Conservation (phyloP, 495 filamentous ascomycete genomes). For the Cenococcum geophilum region DNA sequence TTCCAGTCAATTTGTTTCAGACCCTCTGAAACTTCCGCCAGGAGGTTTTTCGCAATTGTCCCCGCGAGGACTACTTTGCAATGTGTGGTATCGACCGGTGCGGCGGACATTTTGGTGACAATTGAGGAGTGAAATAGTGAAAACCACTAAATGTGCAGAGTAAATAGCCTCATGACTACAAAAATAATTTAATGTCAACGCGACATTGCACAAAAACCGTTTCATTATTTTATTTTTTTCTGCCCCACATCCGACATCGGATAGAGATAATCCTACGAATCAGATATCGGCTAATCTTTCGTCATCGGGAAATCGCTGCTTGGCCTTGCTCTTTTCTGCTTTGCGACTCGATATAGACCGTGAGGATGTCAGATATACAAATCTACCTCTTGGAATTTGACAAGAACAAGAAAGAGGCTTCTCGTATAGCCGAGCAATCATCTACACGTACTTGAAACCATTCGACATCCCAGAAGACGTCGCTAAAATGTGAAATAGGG, state of each 20-base stretch:
- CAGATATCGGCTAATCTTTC: slow-evolving; percentile 7
- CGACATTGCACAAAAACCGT: not conserved
- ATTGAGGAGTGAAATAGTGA: not conserved
- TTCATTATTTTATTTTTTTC: not conserved
- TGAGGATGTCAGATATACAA: slow-evolving; percentile 56
- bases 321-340: not conserved
- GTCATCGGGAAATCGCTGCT: slow-evolving; percentile 3
- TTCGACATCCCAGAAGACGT: slow-evolving; percentile 10
- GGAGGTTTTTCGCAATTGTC: slow-evolving; percentile 71
- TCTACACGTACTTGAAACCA: slow-evolving; percentile 47
- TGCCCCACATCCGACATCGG: slow-evolving; percentile 9
- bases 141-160: not conserved
- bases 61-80: slow-evolving; percentile 90
- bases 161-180: slow-evolving; percentile 1
- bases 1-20: slow-evolving; percentile 60
- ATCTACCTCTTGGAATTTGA: slow-evolving; percentile 60
- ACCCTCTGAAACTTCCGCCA: slow-evolving; percentile 67
- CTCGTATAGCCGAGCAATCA: slow-evolving; percentile 50
- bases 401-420: slow-evolving; percentile 56
- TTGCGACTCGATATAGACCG: not conserved
- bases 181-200: not conserved
- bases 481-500: slow-evolving; percentile 38
- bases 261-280: slow-evolving; percentile 5
- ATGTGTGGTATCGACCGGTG: slow-evolving; percentile 43
- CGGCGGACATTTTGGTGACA: slow-evolving; percentile 21